Base-by-base conservation (phyloP, 805 yeast species). In the Spathaspora sp. region DNA sequence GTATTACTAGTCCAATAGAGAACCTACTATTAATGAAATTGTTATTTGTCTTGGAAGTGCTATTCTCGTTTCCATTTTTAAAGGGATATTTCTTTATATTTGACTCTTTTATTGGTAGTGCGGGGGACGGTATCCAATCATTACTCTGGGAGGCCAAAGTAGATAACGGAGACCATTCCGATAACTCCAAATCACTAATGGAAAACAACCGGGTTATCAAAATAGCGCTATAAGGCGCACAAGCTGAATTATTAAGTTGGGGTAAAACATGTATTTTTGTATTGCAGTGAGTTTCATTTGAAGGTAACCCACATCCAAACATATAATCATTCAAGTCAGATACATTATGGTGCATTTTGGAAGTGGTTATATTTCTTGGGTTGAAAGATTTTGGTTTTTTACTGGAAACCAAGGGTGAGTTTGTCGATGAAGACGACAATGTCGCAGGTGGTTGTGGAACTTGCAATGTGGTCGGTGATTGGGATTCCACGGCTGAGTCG, bases 231-330 rank as follows among this genome's bases (percentile, higher is more conserved):
- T 60, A 56, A 8, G 65, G 46, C 10, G 67, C 70, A 35, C 64
- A 61, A 2, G 72, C 66, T 59, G 65, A 65, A 26, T 68, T 66
- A 20, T 72, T 66, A 17, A 78, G 56, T 1, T 72, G 61, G 1
- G 83, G 83, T 16, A 81, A 61, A 44, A 67, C 55, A 60, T 81
- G 84, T 2, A 80, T 58, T 54, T 81, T 81, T 4, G 81, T 76
- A 11, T 74, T 62, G 19, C 72, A 62, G 17, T 68, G 67, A 16
- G 69, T 62, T 50, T 80, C 83, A 52, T 70, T 77, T 7, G 78
- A 65, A 8, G 82, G 80, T 31, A 81, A 65, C 0, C 85, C 85
- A 48, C 79, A 76, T 11, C 86, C 86, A 62, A 80, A 81, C 79
- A 81, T 78, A 56, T 73, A 78, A 51, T 77, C 77, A 26, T 78